phyloP scores from a whole-genome alignment of 2,329 filamentous ascomycete genomes.

The Tolypocladium pustulatum region DNA sequence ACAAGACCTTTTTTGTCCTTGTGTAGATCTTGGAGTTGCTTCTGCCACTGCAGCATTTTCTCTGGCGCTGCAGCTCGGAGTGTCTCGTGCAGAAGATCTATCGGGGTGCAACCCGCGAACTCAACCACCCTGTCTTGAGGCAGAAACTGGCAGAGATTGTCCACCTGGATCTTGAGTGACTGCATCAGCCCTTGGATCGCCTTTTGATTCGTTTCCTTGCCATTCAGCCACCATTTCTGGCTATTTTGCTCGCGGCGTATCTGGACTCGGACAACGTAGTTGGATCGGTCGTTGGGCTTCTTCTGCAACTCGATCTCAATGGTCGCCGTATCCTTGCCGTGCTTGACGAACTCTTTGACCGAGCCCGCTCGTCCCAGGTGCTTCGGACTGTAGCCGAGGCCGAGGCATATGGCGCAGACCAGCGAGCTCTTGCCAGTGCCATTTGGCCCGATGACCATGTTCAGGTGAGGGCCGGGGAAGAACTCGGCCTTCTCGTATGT shows the following conservation, averaged over 20 bases:
- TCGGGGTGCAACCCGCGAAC: constrained; percentile 73
- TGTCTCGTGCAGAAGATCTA: constrained; percentile 76
- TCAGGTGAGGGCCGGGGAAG: constrained; percentile 79
- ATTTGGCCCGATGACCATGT: constrained; percentile 99
- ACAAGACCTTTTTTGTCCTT: constrained; percentile 55
- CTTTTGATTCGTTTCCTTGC: constrained; percentile 49
- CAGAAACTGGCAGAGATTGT: constrained; percentile 95
- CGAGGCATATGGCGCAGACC: constrained; percentile 92
- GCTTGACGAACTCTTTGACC: constrained; percentile 85
- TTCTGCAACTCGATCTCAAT: constrained; percentile 88
- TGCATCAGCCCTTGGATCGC: constrained; percentile 57
- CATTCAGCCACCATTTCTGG: constrained; percentile 69
- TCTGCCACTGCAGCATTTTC: constrained; percentile 71
- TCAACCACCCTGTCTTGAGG: constrained; percentile 94
- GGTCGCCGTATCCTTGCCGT: constrained; percentile 63
- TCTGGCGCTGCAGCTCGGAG: constrained; percentile 77
- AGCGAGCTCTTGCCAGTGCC: constrained; percentile 96
- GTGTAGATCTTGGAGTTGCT: constrained; percentile 60
- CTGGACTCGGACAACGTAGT: constrained; percentile 63
- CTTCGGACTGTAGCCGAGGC: constrained; percentile 73
- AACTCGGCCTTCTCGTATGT: constrained; percentile 93
- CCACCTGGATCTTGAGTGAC: constrained; percentile 80
- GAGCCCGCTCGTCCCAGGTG: constrained; percentile 79
- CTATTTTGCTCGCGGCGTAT: constrained; percentile 79
- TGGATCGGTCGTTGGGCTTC: constrained; percentile 45